phyloP scores from a whole-genome alignment of 306 rosid genomes.

The Cucumis cinereus region DNA sequence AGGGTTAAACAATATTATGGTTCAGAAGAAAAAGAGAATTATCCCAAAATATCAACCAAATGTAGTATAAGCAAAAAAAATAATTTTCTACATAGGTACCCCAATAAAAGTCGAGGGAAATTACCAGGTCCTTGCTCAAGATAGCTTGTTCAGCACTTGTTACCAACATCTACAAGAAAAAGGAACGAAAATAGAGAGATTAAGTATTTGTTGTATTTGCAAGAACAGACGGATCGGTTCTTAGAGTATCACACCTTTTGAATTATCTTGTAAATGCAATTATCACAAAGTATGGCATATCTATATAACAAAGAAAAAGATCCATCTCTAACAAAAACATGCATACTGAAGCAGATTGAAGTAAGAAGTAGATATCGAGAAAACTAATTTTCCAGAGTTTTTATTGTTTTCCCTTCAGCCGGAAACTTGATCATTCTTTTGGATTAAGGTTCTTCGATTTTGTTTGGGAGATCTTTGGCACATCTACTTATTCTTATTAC shows the following conservation, averaged over 20 bases:
- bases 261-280: neutral
- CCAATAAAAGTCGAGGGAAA: constrained; percentile 2
- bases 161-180: constrained; percentile 51
- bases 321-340: neutral
- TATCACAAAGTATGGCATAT: neutral
- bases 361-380: too few relatives aligned
- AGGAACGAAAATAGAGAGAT: neutral
- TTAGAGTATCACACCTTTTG: neutral
- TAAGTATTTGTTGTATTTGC: neutral
- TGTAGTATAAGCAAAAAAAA: neutral
- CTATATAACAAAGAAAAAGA: neutral
- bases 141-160: constrained; percentile 73
- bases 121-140: constrained; percentile 94
- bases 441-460: too few relatives aligned
- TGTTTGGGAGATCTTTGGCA: too few relatives aligned
- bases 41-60: neutral
- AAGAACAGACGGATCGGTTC: neutral
- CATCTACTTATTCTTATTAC: too few relatives aligned
- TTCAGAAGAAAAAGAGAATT: neutral
- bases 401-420: neutral
- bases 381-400: too few relatives aligned
- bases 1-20: neutral
- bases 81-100: neutral
- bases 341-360: neutral
- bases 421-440: neutral